Evolutionary conservation across 2,329 filamentous ascomycete genomes (phyloP).

Genomic region (Laburnicola sp.): DNA sequence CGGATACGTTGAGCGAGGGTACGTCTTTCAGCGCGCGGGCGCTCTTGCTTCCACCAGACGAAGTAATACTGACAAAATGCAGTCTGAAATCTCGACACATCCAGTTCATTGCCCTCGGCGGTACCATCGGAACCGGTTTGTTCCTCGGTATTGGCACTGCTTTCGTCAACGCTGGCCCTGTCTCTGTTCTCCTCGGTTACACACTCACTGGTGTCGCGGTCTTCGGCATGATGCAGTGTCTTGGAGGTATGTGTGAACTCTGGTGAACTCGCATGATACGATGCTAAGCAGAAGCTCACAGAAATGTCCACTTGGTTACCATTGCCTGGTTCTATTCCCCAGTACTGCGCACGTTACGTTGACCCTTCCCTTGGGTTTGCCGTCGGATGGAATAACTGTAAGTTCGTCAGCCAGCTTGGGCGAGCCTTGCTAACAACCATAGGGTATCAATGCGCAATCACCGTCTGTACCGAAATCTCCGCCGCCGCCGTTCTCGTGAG

Average conservation of each 20-base stretch:
- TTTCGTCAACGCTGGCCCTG: constrained; percentile 38
- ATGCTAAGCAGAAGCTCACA: too few species aligned
- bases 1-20: constrained; percentile 57
- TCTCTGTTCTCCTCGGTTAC: constrained; percentile 44
- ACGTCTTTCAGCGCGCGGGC: constrained; percentile 17
- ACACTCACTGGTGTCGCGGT: constrained; percentile 41
- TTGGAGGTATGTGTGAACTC: too few species aligned
- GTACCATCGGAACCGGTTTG: constrained; percentile 53
- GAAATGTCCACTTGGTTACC: constrained; percentile 50
- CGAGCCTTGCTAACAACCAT: constrained; percentile 21
- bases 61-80: constrained; percentile 12
- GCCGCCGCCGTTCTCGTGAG: constrained; percentile 38
- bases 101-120: constrained; percentile 62
- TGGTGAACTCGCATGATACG: too few species aligned
- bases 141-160: constrained; percentile 41
- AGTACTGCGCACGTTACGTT: constrained; percentile 47
- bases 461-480: constrained; percentile 42
- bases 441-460: constrained; percentile 42
- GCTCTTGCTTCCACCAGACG: neutral
- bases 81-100: constrained; percentile 59
- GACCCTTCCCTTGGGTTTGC: constrained; percentile 50
- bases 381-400: constrained; percentile 34
- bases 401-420: neutral
- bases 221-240: constrained; percentile 47
- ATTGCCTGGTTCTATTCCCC: constrained; percentile 43